These are phyloP conservation scores for Hansenula lynferdii DNA, from an alignment of 1,139 yeast species.

Conservation along the genomic window DNA sequence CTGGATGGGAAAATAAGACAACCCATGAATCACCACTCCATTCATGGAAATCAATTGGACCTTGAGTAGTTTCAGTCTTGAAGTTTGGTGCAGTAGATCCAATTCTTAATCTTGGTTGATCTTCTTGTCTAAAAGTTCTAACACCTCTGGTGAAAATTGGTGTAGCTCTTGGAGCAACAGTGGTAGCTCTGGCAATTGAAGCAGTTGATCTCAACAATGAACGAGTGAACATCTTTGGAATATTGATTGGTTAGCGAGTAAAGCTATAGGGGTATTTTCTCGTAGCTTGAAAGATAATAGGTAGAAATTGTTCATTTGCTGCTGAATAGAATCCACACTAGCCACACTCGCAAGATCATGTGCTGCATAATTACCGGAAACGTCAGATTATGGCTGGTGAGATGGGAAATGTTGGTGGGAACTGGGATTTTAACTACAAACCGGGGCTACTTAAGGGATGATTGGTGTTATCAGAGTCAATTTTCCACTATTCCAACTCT, in stretches of 20 bases:
- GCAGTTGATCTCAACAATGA: slow-evolving; percentile 22
- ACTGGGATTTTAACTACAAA: not conserved
- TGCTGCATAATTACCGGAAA: not conserved
- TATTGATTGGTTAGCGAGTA: no score
- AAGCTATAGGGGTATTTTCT: no score
- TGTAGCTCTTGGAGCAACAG: slow-evolving; percentile 8
- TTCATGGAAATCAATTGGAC: slow-evolving; percentile 76
- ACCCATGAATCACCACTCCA: slow-evolving; percentile 81
- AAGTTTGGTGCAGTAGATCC: slow-evolving; percentile 80
- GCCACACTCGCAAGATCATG: slow-evolving; percentile 9
- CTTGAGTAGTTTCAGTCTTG: slow-evolving; percentile 71
- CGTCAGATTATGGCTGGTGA: not conserved
- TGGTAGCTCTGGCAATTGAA: slow-evolving; percentile 18
- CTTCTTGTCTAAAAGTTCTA: slow-evolving; percentile 48
- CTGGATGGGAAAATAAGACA: slow-evolving; percentile 86
- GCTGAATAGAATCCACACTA: no score
- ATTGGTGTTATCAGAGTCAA: no score
- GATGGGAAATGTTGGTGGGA: not conserved
- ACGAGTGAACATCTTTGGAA: slow-evolving; percentile 23
- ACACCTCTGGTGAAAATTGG: slow-evolving; percentile 24
- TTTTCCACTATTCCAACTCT: no score
- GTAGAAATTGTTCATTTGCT: not conserved
- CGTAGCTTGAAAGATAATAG: no score
- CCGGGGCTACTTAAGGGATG: no score
- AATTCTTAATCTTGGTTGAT: slow-evolving; percentile 65